A percentile compares a stretch with the other conserved stretches of the same genome.
phyloP scores from a whole-genome alignment of 257 asterid species.

The Solanum dulcamara region DNA sequence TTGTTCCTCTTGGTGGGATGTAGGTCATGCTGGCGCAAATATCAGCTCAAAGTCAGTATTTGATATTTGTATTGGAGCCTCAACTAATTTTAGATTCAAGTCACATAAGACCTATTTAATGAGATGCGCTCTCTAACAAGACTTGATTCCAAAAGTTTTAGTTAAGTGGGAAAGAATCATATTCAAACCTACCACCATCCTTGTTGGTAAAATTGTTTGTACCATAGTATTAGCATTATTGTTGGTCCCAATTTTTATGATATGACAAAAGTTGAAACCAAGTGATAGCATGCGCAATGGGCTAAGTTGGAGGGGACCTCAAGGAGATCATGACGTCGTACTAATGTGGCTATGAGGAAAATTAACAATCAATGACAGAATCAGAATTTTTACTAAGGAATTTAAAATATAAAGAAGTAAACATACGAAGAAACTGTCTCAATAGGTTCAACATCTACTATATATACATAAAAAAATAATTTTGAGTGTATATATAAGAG shows the following conservation, averaged over 20 bases:
- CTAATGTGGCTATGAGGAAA: not conserved
- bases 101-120: no score
- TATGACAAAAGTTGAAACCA: not conserved
- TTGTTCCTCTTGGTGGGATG: no score
- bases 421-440: not conserved
- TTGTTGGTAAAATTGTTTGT: not conserved
- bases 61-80: no score
- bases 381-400: not conserved
- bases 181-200: no score
- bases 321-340: not conserved
- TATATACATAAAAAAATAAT: no score
- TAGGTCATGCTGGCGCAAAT: no score
- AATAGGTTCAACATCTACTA: not conserved
- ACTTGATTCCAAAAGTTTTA: no score
- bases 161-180: not conserved
- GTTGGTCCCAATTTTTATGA: not conserved
- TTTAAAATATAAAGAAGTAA: not conserved
- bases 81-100: no score
- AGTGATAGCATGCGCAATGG: not conserved
- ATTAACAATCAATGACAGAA: no score
- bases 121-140: not conserved
- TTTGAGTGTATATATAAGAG: rapidly evolving
- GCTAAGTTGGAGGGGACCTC: not conserved
- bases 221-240: not conserved
- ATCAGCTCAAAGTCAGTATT: no score